A percentile compares a stretch with the other conserved stretches of the same genome.
Conservation (phyloP, 2,329 filamentous ascomycete genomes). For the Exophiala oligosperma region DNA sequence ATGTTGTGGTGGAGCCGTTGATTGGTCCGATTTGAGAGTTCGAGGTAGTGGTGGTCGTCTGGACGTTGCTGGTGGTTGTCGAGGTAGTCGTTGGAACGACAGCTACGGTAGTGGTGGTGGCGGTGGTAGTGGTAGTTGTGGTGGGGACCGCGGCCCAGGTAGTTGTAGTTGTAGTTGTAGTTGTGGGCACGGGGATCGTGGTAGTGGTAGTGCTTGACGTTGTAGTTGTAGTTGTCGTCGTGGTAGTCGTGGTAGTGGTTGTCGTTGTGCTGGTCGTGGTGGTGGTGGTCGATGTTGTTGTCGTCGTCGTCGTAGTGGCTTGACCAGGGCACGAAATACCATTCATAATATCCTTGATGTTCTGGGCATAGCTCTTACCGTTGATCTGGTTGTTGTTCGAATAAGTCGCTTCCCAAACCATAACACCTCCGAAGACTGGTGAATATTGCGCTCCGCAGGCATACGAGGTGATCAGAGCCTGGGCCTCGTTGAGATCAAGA, state of each 20-base stretch:
- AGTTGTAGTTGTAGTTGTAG: constrained; percentile 9
- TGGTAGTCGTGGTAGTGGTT: constrained; percentile 11
- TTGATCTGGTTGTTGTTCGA: constrained; percentile 48
- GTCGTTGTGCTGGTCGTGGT: constrained; percentile 15
- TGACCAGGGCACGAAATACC: constrained; percentile 19
- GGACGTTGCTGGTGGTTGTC: constrained; percentile 3
- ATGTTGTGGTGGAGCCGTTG: not conserved
- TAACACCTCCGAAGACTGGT: constrained; percentile 56
- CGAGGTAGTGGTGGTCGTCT: constrained; percentile 6
- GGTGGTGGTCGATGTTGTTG: constrained; percentile 18
- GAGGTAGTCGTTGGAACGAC: constrained; percentile 17
- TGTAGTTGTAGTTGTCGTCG: constrained; percentile 11
- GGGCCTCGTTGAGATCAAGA: constrained; percentile 47
- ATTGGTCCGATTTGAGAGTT: not conserved
- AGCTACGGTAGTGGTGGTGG: constrained; percentile 1
- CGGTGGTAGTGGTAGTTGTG: constrained; percentile 2
- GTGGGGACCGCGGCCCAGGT: constrained; percentile 4
- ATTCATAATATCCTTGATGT: constrained; percentile 49
- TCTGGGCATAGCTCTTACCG: constrained; percentile 46
- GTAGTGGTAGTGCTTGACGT: not conserved
- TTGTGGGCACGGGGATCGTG: not conserved
- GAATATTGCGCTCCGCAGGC: constrained; percentile 37
- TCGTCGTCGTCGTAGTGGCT: constrained; percentile 14
- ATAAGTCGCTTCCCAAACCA: constrained; percentile 59
- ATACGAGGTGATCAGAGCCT: constrained; percentile 46